Conservation (phyloP, 345 rosid species). For the Lepidium aucheri region DNA sequence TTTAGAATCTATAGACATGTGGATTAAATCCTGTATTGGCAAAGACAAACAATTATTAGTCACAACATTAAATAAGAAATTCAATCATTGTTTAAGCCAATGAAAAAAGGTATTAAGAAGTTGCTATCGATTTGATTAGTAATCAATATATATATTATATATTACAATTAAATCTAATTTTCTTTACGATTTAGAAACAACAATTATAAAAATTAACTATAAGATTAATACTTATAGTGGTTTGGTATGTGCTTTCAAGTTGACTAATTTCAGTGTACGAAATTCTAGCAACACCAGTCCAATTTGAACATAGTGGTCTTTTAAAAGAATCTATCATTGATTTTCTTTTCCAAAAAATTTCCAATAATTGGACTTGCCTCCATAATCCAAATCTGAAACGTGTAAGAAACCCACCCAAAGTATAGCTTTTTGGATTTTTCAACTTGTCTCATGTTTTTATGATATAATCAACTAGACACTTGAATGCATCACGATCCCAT, state of each 20-base stretch:
- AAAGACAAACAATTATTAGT: too few relatives aligned
- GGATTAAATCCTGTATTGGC: too few relatives aligned
- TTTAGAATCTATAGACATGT: too few relatives aligned
- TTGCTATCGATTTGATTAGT: too few relatives aligned
- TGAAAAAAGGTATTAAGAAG: too few relatives aligned
- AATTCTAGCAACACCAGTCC: neutral
- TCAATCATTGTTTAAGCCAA: too few relatives aligned
- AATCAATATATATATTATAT: too few relatives aligned
- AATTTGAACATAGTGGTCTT: neutral
- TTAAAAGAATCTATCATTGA: neutral
- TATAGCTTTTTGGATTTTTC: neutral
- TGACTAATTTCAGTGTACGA: neutral
- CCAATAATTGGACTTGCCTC: neutral
- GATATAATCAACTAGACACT: neutral
- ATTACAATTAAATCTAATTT: too few relatives aligned
- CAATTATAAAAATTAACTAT: too few relatives aligned
- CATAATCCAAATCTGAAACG: neutral
- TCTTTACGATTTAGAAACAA: too few relatives aligned
- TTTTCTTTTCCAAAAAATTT: neutral
- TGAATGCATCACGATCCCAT: neutral
- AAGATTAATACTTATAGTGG: too few relatives aligned
- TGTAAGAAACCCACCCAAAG: neutral
- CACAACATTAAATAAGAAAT: too few relatives aligned
- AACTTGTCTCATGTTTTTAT: neutral
- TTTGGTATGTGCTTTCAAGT: neutral